phyloP scores from a whole-genome alignment of 306 rosid species.

The Dalbergia cochinchinensis region DNA sequence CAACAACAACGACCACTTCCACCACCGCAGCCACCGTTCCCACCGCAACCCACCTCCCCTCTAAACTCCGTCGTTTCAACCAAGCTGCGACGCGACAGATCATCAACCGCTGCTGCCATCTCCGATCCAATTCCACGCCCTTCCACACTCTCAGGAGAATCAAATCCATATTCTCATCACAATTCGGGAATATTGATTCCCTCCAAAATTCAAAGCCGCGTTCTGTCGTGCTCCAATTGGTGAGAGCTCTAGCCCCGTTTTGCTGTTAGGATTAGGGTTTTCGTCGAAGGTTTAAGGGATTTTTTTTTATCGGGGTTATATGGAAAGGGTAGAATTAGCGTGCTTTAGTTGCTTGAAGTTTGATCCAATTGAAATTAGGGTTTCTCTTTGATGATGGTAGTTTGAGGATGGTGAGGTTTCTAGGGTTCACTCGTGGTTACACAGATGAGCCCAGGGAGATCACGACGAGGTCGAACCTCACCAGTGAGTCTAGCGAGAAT shows the following conservation, averaged over 20 bases:
- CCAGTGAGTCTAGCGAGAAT: conserved; percentile 85
- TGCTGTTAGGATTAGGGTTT: conserved; percentile 53
- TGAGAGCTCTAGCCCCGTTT: conserved; percentile 21
- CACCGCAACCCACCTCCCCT: conserved; percentile 40
- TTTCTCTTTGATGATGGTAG: conserved; percentile 56
- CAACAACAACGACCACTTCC: conserved; percentile 44
- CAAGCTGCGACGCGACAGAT: conserved; percentile 35
- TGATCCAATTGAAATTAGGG: conserved; percentile 50
- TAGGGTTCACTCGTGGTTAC: conserved; percentile 73
- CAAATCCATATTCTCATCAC: conserved; percentile 44
- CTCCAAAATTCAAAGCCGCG: conserved; percentile 36
- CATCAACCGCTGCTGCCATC: conserved; percentile 26
- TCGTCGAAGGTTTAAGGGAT: conserved; percentile 45
- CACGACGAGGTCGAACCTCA: conserved; percentile 65
- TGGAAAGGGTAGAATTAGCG: conserved; percentile 27
- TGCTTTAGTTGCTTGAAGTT: conserved; percentile 43
- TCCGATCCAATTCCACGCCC: conserved; percentile 36
- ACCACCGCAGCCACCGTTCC: conserved; percentile 15
- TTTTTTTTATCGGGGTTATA: conserved; percentile 42
- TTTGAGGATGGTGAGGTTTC: conserved; percentile 86
- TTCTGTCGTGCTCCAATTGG: conserved; percentile 28
- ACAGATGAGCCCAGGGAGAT: conserved; percentile 89
- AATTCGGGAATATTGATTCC: conserved; percentile 33
- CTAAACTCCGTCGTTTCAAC: conserved; percentile 39
- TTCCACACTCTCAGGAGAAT: conserved; percentile 35